Evolutionary conservation across 2,329 filamentous ascomycete genomes (phyloP).

Genomic region (Botrytis porri): DNA sequence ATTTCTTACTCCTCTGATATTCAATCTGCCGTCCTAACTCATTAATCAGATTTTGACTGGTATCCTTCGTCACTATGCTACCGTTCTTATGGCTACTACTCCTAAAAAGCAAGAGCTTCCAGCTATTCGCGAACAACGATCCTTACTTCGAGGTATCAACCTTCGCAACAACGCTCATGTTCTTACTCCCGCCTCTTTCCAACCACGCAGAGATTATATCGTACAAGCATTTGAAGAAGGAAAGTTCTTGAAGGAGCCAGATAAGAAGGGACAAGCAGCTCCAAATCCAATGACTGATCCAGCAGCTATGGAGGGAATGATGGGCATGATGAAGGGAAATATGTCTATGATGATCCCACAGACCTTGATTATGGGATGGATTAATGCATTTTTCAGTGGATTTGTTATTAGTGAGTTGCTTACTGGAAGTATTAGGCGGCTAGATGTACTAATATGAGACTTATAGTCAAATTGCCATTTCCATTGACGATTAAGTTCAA

Average conservation of each 20-base stretch:
- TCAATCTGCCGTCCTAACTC: neutral
- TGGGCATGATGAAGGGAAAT: constrained; percentile 99
- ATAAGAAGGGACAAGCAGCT: constrained; percentile 78
- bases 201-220: constrained; percentile 75
- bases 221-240: constrained; percentile 83
- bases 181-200: constrained; percentile 75
- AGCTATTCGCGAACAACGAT: constrained; percentile 80
- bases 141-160: constrained; percentile 77
- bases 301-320: constrained; percentile 98
- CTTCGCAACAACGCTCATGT: constrained; percentile 80
- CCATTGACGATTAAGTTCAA: constrained; percentile 98
- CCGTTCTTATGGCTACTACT: constrained; percentile 63
- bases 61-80: constrained; percentile 92
- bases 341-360: constrained; percentile 99
- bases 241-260: constrained; percentile 84
- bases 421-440: too few species aligned
- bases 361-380: constrained; percentile 99
- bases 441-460: constrained; percentile 22
- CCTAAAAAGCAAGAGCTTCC: constrained; percentile 57
- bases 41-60: constrained; percentile 74
- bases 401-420: constrained; percentile 88
- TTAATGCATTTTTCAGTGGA: constrained; percentile 97
- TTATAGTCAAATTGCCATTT: constrained; percentile 87
- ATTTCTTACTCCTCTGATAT: neutral
- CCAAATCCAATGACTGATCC: constrained; percentile 95